phyloP scores from a whole-genome alignment of 306 rosid species.

The Trichosanthes cucumerina region DNA sequence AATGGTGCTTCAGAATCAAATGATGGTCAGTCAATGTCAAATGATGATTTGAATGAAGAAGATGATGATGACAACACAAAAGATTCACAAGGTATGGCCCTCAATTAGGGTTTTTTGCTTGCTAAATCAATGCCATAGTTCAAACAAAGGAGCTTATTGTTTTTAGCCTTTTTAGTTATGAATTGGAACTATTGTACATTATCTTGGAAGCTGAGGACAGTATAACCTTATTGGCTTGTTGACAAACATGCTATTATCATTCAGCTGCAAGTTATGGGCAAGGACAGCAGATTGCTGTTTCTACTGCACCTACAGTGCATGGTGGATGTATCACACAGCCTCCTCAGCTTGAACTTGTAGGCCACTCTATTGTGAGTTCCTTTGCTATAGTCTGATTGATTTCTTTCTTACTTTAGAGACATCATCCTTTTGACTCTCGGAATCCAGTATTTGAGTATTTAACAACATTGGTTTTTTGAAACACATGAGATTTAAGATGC shows the following conservation, averaged over 20 bases:
- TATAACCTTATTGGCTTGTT: neutral
- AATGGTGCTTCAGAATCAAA: conserved; percentile 78
- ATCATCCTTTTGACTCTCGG: neutral
- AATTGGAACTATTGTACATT: neutral
- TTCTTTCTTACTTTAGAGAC: neutral
- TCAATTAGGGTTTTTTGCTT: neutral
- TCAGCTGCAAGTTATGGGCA: conserved; percentile 42
- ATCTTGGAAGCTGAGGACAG: neutral
- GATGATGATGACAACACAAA: conserved; percentile 47
- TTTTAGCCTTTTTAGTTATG: conserved; percentile 4
- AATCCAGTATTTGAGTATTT: neutral
- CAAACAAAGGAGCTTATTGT: neutral
- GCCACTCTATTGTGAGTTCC: conserved; percentile 83
- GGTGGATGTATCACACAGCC: conserved; percentile 52
- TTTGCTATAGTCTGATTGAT: conserved; percentile 3
- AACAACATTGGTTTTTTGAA: neutral
- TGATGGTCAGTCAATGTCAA: conserved; percentile 65
- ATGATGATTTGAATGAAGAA: conserved; percentile 61
- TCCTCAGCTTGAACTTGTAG: conserved; percentile 85
- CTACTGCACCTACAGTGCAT: conserved; percentile 39
- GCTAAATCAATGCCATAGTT: neutral
- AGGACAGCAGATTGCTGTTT: conserved; percentile 40
- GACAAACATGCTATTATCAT: neutral
- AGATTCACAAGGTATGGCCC: conserved; percentile 27
- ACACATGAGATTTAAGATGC: neutral